Base-by-base conservation (phyloP, 805 yeast genomes). In the Teunomyces tritomae region DNA sequence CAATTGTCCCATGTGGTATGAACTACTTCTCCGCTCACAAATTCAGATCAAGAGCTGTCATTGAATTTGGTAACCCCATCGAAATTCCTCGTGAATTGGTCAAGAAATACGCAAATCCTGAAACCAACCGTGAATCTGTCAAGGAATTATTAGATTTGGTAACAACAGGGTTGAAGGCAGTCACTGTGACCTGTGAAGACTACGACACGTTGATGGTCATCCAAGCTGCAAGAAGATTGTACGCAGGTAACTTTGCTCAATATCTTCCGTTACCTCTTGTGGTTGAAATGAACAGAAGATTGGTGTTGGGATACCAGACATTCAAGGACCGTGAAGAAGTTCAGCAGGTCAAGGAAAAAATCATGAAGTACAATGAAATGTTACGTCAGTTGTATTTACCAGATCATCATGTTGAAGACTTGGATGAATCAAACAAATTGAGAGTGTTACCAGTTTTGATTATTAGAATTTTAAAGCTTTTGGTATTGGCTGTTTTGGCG, bases 1-100 rank as follows among this genome's bases (percentile, higher is more conserved):
- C 84, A 57, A 89, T 92, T 55, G 96, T 94, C 10, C 98, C 98
- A 3, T 90, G 96, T 63, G 99, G 99, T 36, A 85, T 94, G 92
- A 92, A 92, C 68, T 92, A 92, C 68, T 92, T 92, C 78, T 96
- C 89, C 61, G 92, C 97, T 4, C 96, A 92, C 70, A 90, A 88
- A 64, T 92, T 94, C 70, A 79, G 99, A 65, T 89, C 96, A 5
- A 79, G 99, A 57, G 97, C 97, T 2, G 96, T 92, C 13, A 79
- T 94, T 41, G 99, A 92, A 67, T 92, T 91, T 68, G 99, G 99
- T 11, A 77, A 82, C 47, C 96, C 97, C 5, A 80, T 91, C 47
- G 84, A 80, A 44, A 83, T 94, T 32, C 57, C 71, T 9, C 53
- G 55, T 28, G 76, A 68, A 17, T 70, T 89, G 47, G 87, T 89